Evolutionary conservation across 352 stramenopile genomes (phyloP).

Genomic region (Phytophthora ramorum): DNA sequence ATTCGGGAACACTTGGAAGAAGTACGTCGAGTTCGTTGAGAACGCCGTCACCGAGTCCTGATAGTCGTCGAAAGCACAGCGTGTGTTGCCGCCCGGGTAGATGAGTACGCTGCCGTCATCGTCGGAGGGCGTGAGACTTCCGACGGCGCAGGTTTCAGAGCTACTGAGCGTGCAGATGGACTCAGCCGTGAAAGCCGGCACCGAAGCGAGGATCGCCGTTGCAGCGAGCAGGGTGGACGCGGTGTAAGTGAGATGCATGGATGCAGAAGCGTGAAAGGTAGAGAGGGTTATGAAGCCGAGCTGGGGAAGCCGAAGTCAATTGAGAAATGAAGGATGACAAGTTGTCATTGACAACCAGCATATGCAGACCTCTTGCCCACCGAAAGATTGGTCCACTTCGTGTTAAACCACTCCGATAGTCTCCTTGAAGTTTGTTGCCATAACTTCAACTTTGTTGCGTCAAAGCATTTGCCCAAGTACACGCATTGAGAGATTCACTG

Average conservation of each 20-base stretch:
- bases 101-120: slow-evolving; percentile 48
- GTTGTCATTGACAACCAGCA: not conserved
- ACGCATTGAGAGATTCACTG: too few species aligned
- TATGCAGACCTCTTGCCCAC: not conserved
- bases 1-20: slow-evolving; percentile 68
- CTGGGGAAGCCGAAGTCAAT: not conserved
- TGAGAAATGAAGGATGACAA: slow-evolving; percentile 26
- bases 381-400: not conserved
- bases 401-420: slow-evolving; percentile 12
- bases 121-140: slow-evolving; percentile 33
- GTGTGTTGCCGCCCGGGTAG: slow-evolving; percentile 56
- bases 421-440: slow-evolving; percentile 26
- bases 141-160: slow-evolving; percentile 37
- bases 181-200: slow-evolving; percentile 13
- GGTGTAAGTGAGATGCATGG: slow-evolving; percentile 1
- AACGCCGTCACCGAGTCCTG: slow-evolving; percentile 35
- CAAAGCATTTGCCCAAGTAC: slow-evolving; percentile 25
- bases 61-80: slow-evolving; percentile 60
- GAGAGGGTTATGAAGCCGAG: not conserved
- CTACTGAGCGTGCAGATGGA: slow-evolving; percentile 38
- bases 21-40: slow-evolving; percentile 56
- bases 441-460: slow-evolving; percentile 32
- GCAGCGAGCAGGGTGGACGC: slow-evolving; percentile 18
- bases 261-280: not conserved
- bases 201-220: slow-evolving; percentile 17